phyloP scores from a whole-genome alignment of 257 asterid species.

The Lycium barbarum region DNA sequence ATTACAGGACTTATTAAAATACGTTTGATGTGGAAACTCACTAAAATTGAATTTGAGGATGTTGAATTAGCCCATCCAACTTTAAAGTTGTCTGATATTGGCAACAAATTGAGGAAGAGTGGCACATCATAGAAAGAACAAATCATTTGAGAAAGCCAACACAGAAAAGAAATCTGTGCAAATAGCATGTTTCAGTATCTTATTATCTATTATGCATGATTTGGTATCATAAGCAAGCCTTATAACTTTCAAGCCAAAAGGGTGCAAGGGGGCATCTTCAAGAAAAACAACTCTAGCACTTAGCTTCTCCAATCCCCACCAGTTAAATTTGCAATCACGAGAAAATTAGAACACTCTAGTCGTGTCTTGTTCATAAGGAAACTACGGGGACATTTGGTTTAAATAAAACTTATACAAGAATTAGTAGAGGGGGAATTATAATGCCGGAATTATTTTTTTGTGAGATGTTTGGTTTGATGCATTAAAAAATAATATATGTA shows the following conservation, averaged over 20 bases:
- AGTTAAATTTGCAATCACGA: neutral
- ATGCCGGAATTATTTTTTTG: neutral
- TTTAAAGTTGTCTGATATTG: slow-evolving; percentile 1
- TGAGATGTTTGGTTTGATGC: neutral
- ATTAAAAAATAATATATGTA: neutral
- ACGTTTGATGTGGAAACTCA: neutral
- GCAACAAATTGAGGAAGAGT: neutral
- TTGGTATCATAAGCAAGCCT: neutral
- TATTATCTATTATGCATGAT: neutral
- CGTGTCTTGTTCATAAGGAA: slow-evolving; percentile 5
- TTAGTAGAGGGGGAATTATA: neutral
- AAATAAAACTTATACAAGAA: neutral
- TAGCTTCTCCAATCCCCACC: neutral
- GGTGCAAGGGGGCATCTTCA: neutral
- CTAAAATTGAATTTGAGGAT: neutral
- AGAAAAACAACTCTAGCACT: neutral
- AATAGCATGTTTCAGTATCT: neutral
- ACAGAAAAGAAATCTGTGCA: neutral
- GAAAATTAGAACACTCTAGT: neutral
- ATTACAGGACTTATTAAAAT: neutral
- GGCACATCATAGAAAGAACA: neutral
- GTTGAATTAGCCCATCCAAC: neutral
- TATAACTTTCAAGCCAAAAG: neutral
- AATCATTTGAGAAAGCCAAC: neutral
- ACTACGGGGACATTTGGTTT: neutral